phyloP scores from a whole-genome alignment of 2,329 filamentous ascomycete genomes.

The Grosmannia huntii region DNA sequence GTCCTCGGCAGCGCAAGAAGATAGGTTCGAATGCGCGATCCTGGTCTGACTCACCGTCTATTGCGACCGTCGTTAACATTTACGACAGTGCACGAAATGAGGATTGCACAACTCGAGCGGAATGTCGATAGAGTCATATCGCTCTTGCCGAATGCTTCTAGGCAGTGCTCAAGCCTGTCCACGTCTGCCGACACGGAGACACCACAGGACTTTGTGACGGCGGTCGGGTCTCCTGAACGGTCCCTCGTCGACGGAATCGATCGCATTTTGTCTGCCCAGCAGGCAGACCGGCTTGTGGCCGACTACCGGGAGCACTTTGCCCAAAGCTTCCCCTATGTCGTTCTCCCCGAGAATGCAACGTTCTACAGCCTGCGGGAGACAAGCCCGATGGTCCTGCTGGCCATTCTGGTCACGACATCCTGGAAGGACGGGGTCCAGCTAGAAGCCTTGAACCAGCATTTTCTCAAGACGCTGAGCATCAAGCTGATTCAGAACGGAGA shows the following conservation, averaged over 20 bases:
- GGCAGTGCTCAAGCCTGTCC: neutral
- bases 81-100: neutral
- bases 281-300: neutral
- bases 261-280: neutral
- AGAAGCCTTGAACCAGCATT: neutral
- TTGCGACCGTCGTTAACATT: neutral
- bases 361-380: neutral
- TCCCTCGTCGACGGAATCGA: neutral
- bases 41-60: neutral
- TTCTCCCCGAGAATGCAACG: neutral
- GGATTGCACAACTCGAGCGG: slow-evolving; percentile 1
- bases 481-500: neutral
- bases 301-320: neutral
- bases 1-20: neutral
- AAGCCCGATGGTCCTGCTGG: neutral
- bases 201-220: neutral
- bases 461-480: neutral
- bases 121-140: slow-evolving; percentile 1
- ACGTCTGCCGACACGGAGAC: neutral
- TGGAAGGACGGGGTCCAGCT: neutral
- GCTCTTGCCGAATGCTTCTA: neutral
- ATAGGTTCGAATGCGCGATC: neutral
- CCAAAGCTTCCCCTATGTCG: neutral
- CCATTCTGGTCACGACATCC: neutral
- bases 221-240: neutral